phyloP scores from a whole-genome alignment of 352 stramenopile species.

The Pythium guiyangense region DNA sequence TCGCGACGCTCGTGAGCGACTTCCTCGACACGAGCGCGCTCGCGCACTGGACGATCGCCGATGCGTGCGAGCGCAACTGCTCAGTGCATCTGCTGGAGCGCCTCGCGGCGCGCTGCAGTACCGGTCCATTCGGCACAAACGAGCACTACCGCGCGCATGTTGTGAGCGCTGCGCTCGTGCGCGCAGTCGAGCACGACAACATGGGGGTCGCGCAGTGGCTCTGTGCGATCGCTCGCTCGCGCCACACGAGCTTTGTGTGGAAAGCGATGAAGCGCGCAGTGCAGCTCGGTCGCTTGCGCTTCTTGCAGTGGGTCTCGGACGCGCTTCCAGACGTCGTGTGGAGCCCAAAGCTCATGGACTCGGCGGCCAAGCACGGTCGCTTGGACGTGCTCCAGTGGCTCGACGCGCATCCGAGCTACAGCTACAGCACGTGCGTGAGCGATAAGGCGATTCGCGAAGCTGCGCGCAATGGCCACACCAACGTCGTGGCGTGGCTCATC shows the following conservation, averaged over 20 bases:
- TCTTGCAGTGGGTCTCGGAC: constrained; percentile 10
- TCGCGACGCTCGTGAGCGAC: constrained; percentile 8
- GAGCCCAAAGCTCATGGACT: constrained; percentile 11
- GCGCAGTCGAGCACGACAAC: constrained; percentile 10
- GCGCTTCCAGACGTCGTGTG: constrained; percentile 5
- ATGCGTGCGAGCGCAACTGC: constrained; percentile 9
- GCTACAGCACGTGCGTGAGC: constrained; percentile 6
- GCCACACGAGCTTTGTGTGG: constrained; percentile 8
- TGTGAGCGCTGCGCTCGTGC: constrained; percentile 3
- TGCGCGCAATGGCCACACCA: constrained; percentile 3
- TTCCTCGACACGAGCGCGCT: constrained; percentile 5
- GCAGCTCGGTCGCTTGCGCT: constrained; percentile 3
- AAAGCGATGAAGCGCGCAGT: constrained; percentile 13
- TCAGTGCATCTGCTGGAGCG: constrained; percentile 2
- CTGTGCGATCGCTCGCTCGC: background rate
- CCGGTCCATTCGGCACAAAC: background rate
- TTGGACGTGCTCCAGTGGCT: constrained; percentile 9
- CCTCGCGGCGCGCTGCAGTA: background rate
- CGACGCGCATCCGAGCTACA: constrained; percentile 3
- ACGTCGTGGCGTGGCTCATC: constrained; percentile 9
- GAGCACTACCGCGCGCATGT: constrained; percentile 10
- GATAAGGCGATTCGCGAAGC: constrained; percentile 11
- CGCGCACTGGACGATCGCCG: constrained; percentile 3
- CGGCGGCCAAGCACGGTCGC: constrained; percentile 10
- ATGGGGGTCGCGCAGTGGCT: constrained; percentile 14